Evolutionary conservation across 345 rosid genomes (phyloP).

Genomic region (Eucalyptus microcorys): DNA sequence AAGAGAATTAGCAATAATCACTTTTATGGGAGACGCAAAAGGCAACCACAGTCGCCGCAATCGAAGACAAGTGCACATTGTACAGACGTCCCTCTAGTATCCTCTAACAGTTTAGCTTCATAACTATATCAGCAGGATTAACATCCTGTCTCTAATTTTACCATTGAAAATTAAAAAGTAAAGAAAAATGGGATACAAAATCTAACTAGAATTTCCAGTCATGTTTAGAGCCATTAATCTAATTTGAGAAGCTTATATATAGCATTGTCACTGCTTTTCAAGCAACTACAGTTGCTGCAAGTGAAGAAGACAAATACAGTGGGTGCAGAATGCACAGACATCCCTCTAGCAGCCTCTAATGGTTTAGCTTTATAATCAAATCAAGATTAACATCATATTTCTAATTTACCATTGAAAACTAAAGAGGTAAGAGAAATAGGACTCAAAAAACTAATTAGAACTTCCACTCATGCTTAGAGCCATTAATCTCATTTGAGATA

Average conservation of each 20-base stretch:
- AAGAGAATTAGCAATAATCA: background rate
- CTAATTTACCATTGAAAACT: background rate
- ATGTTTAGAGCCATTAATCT: background rate
- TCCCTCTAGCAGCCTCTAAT: background rate
- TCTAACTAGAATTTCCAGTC: background rate
- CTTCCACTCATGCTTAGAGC: background rate
- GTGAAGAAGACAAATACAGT: background rate
- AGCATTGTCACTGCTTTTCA: background rate
- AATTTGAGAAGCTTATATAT: background rate
- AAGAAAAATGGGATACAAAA: background rate
- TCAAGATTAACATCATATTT: background rate
- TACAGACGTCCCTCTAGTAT: background rate
- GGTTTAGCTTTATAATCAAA: background rate
- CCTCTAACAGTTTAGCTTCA: background rate
- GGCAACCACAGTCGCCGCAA: background rate
- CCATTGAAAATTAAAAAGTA: background rate
- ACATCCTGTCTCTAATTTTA: background rate
- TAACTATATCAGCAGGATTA: background rate
- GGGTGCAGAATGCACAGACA: background rate
- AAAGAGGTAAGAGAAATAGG: background rate
- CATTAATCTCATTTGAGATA: background rate
- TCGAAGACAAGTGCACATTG: background rate
- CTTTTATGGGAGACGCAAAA: background rate
- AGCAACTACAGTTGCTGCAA: background rate
- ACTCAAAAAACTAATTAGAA: background rate